These are phyloP conservation scores for Aspergillus carlsbadensis DNA, from an alignment of 495 filamentous ascomycete genomes.

Conservation along the genomic window DNA sequence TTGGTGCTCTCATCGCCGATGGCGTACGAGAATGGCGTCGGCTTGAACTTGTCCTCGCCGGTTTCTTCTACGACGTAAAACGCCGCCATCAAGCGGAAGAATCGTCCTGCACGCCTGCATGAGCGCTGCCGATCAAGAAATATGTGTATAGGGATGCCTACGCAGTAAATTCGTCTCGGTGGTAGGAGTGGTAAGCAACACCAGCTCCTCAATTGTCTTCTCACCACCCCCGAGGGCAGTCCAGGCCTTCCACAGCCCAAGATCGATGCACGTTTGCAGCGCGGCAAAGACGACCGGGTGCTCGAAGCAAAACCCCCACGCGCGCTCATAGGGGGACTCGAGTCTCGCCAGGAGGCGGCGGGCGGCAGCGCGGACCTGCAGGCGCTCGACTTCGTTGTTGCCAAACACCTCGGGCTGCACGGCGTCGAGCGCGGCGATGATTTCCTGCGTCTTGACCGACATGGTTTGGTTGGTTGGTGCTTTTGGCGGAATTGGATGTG, in stretches of 20 bases:
- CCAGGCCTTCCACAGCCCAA: conserved; percentile 29
- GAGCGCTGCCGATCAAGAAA: neutral
- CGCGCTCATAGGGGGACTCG: conserved; percentile 29
- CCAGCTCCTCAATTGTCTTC: conserved; percentile 25
- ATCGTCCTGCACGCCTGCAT: conserved; percentile 26
- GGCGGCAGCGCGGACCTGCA: conserved; percentile 26
- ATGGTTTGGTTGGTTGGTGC: neutral
- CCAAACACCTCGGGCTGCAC: conserved; percentile 21
- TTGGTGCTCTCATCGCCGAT: conserved; percentile 36
- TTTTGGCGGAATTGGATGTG: too few relatives aligned
- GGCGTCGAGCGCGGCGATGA: conserved; percentile 24
- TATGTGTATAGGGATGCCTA: conserved; percentile 5
- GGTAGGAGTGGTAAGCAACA: conserved; percentile 16
- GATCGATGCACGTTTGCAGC: conserved; percentile 30
- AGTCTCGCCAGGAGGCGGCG: conserved; percentile 27
- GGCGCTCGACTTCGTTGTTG: conserved; percentile 27
- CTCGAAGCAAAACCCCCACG: conserved; percentile 32
- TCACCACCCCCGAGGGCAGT: conserved; percentile 24
- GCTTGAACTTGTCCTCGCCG: conserved; percentile 30
- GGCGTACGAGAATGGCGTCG: conserved; percentile 36
- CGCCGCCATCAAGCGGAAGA: conserved; percentile 42
- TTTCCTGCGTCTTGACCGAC: conserved; percentile 12
- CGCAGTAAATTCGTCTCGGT: conserved; percentile 28
- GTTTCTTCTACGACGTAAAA: conserved; percentile 38
- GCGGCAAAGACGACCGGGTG: conserved; percentile 29